Evolutionary conservation across 192 early-diverging fungal genomes (phyloP), one percentile per base, ranked within the genome.

Genomic region (Podila clonocystis): DNA sequence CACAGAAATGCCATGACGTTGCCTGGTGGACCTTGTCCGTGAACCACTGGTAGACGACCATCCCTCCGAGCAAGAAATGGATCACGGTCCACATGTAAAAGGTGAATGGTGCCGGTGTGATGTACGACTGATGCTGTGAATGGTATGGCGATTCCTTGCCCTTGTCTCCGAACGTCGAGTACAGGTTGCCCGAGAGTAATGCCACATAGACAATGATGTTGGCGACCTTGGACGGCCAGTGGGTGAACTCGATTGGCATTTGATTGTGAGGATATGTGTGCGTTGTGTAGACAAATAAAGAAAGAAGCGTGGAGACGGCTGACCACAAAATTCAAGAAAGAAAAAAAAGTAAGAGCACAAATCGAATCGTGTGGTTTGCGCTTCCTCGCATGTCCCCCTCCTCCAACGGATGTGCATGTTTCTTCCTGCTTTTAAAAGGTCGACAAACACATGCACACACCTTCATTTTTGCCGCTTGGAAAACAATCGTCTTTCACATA

Each of bases 41-140:
- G 68, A 89, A 89, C 82, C 83, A 90, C 72, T 92, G 91, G 80
- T 87, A 91, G 45, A 90, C 66, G 50, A 87, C 60, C 64, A 91
- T 91, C 11, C 91, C 91, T 72, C 83, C 80, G 50, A 93, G 86
- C 45, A 92, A 67, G 60, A 87, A 62, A 80, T 93, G 89, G 60
- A 92, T 88, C 67, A 91, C 36, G 22, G 86, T 86, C 92, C 92
- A 92, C 61, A 91, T 82, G 71, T 70, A 84, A 36, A 87, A 88
- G 3, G 89, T 86, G 70, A 84, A 93, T 22, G 82, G 65, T 24
- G 92, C 92, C 57, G 92, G 91, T 9, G 90, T 91, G 50, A 93
- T 84, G 71, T 90, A 93, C 15, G 91, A 92, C 50, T 70, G 59
- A 63, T 91, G 85, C 20, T 77, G 62, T 24, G 58, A 62, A 50